Percentiles rank a stretch among this genome's conserved stretches.
These are phyloP conservation scores for Chloris gayana DNA, from an alignment of 176 grass and related monocot genomes.

Conservation along the genomic window DNA sequence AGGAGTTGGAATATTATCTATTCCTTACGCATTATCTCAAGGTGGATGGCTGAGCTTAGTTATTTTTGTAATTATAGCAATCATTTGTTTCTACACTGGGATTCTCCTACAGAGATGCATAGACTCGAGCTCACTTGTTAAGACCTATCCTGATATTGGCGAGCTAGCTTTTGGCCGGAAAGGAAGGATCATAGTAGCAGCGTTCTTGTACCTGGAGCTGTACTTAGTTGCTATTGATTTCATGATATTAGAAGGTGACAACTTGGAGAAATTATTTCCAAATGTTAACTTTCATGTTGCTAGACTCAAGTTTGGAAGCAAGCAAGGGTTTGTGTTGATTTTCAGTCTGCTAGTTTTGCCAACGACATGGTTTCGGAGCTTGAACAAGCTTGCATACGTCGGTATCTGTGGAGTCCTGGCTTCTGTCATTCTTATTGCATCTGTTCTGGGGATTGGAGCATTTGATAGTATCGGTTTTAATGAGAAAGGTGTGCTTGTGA, in stretches of 20 bases:
- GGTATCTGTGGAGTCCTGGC: conserved; percentile 73
- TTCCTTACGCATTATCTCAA: conserved; percentile 85
- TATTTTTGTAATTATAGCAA: conserved; percentile 58
- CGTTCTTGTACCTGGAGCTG: conserved; percentile 69
- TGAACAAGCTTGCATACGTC: conserved; percentile 69
- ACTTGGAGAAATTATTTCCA: conserved; percentile 88
- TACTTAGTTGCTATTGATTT: conserved; percentile 80
- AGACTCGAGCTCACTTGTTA: conserved; percentile 67
- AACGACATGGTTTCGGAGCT: conserved; percentile 85
- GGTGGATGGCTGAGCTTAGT: conserved; percentile 80
- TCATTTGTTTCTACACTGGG: conserved; percentile 82
- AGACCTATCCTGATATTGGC: conserved; percentile 89
- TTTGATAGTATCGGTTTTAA: conserved; percentile 75
- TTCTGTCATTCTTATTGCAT: conserved; percentile 58
- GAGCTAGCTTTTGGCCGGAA: conserved; percentile 68
- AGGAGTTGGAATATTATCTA: conserved; percentile 82
- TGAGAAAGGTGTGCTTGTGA: conserved; percentile 55
- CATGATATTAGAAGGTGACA: conserved; percentile 94
- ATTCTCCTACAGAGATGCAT: conserved; percentile 80
- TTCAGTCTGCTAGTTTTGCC: conserved; percentile 69
- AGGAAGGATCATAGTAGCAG: conserved; percentile 56
- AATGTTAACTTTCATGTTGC: conserved; percentile 48
- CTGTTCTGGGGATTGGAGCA: conserved; percentile 63
- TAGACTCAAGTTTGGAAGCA: conserved; percentile 62
- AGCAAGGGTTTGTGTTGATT: conserved; percentile 78